phyloP scores from a whole-genome alignment of 2,329 filamentous ascomycete genomes.

The Cladosporium sp. region DNA sequence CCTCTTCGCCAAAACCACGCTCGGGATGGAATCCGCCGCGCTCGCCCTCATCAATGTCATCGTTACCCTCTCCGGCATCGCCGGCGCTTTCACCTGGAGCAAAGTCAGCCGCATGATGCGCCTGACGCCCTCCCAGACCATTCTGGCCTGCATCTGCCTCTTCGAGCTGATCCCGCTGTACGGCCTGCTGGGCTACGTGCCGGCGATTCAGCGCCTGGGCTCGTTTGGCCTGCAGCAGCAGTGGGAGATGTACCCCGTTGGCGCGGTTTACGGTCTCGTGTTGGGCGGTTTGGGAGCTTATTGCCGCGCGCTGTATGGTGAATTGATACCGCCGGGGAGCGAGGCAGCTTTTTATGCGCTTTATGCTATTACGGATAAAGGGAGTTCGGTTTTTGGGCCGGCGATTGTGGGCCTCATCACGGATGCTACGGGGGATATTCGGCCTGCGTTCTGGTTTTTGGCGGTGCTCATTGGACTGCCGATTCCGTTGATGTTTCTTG shows the following conservation, averaged over 20 bases:
- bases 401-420: constrained; percentile 92
- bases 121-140: constrained; percentile 77
- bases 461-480: constrained; percentile 80
- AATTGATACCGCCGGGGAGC: constrained; percentile 88
- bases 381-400: constrained; percentile 88
- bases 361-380: constrained; percentile 97
- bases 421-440: constrained; percentile 56
- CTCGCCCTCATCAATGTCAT: constrained; percentile 93
- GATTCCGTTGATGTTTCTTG: constrained; percentile 76
- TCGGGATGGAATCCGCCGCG: constrained; percentile 84
- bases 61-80: constrained; percentile 75
- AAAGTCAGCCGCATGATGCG: constrained; percentile 66
- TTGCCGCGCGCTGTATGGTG: constrained; percentile 86
- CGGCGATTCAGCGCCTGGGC: constrained; percentile 69
- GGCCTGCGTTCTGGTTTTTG: constrained; percentile 82
- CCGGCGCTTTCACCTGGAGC: constrained; percentile 88
- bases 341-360: constrained; percentile 96
- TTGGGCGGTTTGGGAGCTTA: constrained; percentile 90
- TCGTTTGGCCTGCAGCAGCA: constrained; percentile 83
- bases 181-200: constrained; percentile 81
- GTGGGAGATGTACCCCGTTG: constrained; percentile 95
- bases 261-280: constrained; percentile 87
- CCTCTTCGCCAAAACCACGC: constrained; percentile 88
- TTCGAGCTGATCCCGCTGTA: constrained; percentile 94
- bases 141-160: constrained; percentile 82